Conservation (phyloP, 306 rosid species). For the Morella rubra region DNA sequence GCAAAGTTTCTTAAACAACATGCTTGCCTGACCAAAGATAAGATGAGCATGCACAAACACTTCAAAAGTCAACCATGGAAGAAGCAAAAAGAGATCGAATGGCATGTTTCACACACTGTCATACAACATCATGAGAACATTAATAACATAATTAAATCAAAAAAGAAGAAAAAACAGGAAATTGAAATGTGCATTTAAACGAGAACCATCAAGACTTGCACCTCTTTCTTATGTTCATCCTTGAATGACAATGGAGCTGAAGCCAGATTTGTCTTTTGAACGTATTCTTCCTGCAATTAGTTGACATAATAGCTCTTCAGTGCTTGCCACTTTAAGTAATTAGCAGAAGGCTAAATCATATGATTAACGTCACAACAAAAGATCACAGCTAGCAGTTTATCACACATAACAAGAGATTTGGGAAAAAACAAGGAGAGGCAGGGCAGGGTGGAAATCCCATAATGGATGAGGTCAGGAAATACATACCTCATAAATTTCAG, state of each 20-base stretch:
- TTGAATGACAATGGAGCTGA: constrained; percentile 62
- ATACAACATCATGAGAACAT: constrained; percentile 12
- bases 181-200: constrained; percentile 1
- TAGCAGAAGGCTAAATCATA: background rate
- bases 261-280: constrained; percentile 56
- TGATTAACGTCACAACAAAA: constrained; percentile 1
- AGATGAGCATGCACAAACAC: constrained; percentile 24
- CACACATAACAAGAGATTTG: background rate
- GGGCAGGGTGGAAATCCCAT: constrained; percentile 16
- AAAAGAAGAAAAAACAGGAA: constrained; percentile 9
- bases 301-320: background rate
- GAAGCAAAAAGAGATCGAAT: constrained; percentile 2
- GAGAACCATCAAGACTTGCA: constrained; percentile 29
- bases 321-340: background rate
- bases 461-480: constrained; percentile 28
- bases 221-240: constrained; percentile 83
- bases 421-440: background rate
- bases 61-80: constrained; percentile 4
- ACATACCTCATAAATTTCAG: constrained; percentile 86
- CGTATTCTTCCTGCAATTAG: constrained; percentile 77
- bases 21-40: constrained; percentile 64
- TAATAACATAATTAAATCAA: background rate
- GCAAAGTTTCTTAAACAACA: constrained; percentile 71
- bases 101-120: constrained; percentile 7
- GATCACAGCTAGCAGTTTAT: background rate